Evolutionary conservation across 2,329 filamentous ascomycete species (phyloP).

Genomic region (Microcyclosporella mali): DNA sequence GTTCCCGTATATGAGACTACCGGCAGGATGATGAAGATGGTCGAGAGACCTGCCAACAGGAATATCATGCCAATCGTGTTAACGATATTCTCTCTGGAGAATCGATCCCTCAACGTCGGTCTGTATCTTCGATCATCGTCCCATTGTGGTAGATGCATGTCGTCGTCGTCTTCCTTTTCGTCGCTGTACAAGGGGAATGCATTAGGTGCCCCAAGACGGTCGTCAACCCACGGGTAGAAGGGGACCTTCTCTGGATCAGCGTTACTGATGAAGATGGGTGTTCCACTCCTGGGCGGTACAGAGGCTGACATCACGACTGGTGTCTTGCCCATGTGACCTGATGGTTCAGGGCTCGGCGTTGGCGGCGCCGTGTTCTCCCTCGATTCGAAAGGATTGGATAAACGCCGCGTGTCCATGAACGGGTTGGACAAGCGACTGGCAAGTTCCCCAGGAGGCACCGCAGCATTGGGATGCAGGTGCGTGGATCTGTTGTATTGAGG

Average conservation of each 20-base stretch:
- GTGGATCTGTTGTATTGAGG: constrained; percentile 22
- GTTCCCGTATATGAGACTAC: constrained; percentile 43
- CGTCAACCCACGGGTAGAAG: constrained; percentile 41
- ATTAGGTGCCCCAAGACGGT: constrained; percentile 41
- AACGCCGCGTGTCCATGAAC: constrained; percentile 27
- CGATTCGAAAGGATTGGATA: constrained; percentile 25
- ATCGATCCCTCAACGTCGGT: constrained; percentile 40
- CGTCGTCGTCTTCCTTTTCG: constrained; percentile 49
- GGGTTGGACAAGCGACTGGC: constrained; percentile 29
- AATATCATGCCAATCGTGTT: constrained; percentile 40
- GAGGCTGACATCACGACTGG: constrained; percentile 9
- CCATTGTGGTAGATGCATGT: constrained; percentile 48
- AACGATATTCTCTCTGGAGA: constrained; percentile 38
- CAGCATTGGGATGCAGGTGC: constrained; percentile 16
- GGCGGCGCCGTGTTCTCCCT: constrained; percentile 18
- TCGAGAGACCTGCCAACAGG: constrained; percentile 43
- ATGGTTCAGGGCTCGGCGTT: constrained; percentile 11
- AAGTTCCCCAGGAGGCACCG: constrained; percentile 21
- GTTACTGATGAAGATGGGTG: constrained; percentile 27
- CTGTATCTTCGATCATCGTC: constrained; percentile 44
- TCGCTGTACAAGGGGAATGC: constrained; percentile 44
- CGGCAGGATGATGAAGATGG: constrained; percentile 48
- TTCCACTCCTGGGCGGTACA: constrained; percentile 12
- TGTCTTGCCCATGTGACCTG: constrained; percentile 7
- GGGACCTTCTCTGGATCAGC: constrained; percentile 31